phyloP scores from a whole-genome alignment of 768 basidiomycete species.

The Leccinum aurantiacum region DNA sequence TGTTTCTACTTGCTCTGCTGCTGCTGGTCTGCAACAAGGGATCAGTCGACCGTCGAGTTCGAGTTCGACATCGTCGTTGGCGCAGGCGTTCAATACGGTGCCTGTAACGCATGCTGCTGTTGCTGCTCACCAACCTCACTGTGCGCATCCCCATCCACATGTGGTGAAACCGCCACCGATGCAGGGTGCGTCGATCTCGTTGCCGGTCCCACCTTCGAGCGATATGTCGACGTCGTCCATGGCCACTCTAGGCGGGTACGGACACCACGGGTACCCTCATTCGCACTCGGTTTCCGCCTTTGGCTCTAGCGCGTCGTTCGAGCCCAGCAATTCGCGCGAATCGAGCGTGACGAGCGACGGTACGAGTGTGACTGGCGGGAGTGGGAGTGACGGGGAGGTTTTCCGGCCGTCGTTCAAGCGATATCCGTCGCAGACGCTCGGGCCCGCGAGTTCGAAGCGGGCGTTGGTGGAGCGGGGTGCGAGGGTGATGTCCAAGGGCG shows the following conservation, averaged over 20 bases:
- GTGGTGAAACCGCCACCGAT: conserved; percentile 27
- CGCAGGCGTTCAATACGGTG: conserved; percentile 39
- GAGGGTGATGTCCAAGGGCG: conserved; percentile 10
- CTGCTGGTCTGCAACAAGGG: conserved; percentile 20
- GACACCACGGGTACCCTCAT: background rate
- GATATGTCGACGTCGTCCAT: conserved; percentile 9
- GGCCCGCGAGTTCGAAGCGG: conserved; percentile 56
- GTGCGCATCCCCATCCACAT: background rate
- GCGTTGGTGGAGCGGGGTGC: conserved; percentile 38
- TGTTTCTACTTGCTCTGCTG: conserved; percentile 1
- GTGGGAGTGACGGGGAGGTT: conserved; percentile 33
- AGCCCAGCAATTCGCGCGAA: conserved; percentile 27
- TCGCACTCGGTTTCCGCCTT: conserved; percentile 5
- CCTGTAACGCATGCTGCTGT: conserved; percentile 10
- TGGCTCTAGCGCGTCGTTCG: conserved; percentile 16
- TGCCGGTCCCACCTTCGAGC: conserved; percentile 29
- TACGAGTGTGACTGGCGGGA: conserved; percentile 28
- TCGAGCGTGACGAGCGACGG: conserved; percentile 35
- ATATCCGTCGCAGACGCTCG: conserved; percentile 71
- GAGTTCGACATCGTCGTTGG: conserved; percentile 40
- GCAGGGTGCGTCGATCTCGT: conserved; percentile 33
- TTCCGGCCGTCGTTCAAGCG: conserved; percentile 69
- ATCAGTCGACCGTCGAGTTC: conserved; percentile 40
- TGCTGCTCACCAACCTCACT: background rate
- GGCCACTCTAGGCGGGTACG: conserved; percentile 7